Base-by-base conservation (phyloP, 345 rosid species). In the Gynandropsis gynandra region DNA sequence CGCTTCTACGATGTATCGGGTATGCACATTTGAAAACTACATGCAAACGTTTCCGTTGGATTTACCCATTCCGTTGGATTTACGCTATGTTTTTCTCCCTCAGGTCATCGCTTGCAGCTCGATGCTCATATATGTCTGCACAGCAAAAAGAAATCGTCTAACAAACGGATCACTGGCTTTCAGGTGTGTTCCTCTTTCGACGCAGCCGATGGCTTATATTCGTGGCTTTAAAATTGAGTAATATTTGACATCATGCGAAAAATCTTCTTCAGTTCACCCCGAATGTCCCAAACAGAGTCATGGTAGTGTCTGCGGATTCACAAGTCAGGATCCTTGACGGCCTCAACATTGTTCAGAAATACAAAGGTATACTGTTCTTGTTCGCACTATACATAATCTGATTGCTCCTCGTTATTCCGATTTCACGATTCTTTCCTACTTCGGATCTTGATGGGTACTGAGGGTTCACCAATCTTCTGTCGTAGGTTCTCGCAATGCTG, bases 241-340 rank as follows among this genome's bases (percentile, higher is more conserved):
- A 39, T 8, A 43, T 47, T 45, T 2, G 5, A 2, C 4, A 24
- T 24, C 2, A 24, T 24, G 29, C 29, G 2, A 24, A 24, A 2
- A 5, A 2, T 39, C 21, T 38, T 16, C 35, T 42, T 27, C 81
- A 89, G 97, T 85, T 79, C 63, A 80, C 64, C 62, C 80, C 86
- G 0, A 72, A 73, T 9, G 93, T 85, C 49, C 66, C 83, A 8
- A 75, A 76, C 75, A 83, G 75, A 71, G 70, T 89, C 62, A 79
- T 89, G 88, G 93, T 89, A 47, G 78, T 83, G 16, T 89, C 76
- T 34, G 93, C 89, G 15, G 97, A 83, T 77, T 79, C 93, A 5
- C 87, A 81, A 74, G 82, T 89, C 60, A 81, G 86, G 71, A 77
- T 89, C 69, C 82, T 85, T 18, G 74, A 85, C 33, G 97, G 95